Percentiles rank a stretch among this genome's conserved stretches.
Conservation (phyloP, 2,329 filamentous ascomycete genomes). For the Penicillium digitatum region DNA sequence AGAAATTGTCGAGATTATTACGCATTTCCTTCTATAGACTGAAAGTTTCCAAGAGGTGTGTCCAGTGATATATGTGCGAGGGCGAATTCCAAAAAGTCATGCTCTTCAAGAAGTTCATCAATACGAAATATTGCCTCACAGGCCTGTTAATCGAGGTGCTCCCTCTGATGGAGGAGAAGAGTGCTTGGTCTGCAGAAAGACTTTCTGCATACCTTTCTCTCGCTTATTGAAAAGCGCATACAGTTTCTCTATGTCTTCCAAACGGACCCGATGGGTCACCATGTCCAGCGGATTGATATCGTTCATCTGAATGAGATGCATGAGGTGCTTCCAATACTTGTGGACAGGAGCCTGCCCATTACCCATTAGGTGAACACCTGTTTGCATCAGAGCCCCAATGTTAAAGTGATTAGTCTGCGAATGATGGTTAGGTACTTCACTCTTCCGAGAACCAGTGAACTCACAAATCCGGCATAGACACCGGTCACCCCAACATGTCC, state of each 20-base stretch:
- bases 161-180: conserved; percentile 50
- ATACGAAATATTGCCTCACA: conserved; percentile 8
- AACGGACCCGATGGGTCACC: conserved; percentile 70
- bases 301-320: conserved; percentile 62
- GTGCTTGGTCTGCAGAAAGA: conserved; percentile 62
- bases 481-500: conserved; percentile 73
- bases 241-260: conserved; percentile 68
- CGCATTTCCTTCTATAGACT: too few relatives aligned
- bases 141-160: conserved; percentile 49
- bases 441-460: conserved; percentile 23
- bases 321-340: conserved; percentile 76
- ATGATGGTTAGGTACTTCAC: not conserved
- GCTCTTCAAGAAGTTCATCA: not conserved
- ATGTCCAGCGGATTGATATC: conserved; percentile 73
- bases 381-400: conserved; percentile 79
- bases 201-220: conserved; percentile 70
- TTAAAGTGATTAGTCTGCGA: conserved; percentile 72
- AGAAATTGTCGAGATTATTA: not conserved
- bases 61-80: not conserved
- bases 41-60: too few relatives aligned
- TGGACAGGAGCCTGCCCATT: conserved; percentile 71
- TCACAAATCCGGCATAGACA: conserved; percentile 58
- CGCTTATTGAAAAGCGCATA: conserved; percentile 59
- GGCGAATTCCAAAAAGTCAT: not conserved
- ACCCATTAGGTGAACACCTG: conserved; percentile 73